Base-by-base conservation (phyloP, 805 yeast species). In the Candida nanaspora region DNA sequence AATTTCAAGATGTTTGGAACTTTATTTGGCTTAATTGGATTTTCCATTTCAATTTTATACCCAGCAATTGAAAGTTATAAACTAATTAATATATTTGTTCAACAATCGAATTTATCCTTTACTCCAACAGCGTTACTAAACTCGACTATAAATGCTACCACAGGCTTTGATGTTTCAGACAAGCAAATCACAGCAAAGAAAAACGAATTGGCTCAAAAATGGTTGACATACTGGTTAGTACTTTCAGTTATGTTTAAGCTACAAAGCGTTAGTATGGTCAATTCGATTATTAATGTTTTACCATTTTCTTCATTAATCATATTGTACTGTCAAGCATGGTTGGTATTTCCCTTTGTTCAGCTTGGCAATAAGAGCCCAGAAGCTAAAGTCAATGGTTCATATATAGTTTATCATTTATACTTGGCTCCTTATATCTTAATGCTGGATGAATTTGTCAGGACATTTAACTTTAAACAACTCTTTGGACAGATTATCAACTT, bases 221-320 rank as follows among this genome's bases (percentile, higher is more conserved):
- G 80, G 75, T 59, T 73, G 28, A 62, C 69, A 42, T 80, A 83
- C 59, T 86, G 95, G 95, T 66, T 82, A 11, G 78, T 82, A 1
- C 59, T 71, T 40, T 70, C 80, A 4, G 46, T 65, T 7, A 56
- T 69, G 33, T 49, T 65, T 8, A 32, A 39, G 19, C 13, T 45
- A 15, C 41, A 41, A 27, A 22, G 38, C 10, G 16, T 32, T n/a
- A 20, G 38, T 4, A 28, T 52, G 3, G 49, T 55, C 16, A 59
- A 71, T 9, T 63, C 74, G 18, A 39, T 84, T n/a, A 52, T 69
- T 32, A 53, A 61, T 26, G 46, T 71, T 30, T 44, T 82, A 15
- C 91, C 93, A 2, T 71, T 83, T 37, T 76, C 70, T 49, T 56
- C 72, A 4, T 50, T 82, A 1, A 33, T 70, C 28, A 68, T 71